Evolutionary conservation across 352 stramenopile genomes (phyloP).

Genomic region (Pythium oligandrum): DNA sequence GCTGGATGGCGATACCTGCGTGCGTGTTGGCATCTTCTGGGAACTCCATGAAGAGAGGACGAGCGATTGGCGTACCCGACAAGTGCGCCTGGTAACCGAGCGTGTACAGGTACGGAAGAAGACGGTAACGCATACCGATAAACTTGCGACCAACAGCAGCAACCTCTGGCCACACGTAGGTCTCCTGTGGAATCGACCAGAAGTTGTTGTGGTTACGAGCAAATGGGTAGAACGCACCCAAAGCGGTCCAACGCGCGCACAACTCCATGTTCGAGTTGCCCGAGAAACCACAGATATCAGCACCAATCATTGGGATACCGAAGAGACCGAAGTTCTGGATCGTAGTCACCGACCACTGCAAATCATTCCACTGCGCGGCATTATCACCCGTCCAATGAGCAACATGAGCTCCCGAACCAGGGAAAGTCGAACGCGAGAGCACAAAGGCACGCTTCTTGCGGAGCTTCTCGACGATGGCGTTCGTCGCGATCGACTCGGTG

Average conservation of each 20-base stretch:
- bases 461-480: constrained; percentile 41
- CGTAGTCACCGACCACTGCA: constrained; percentile 58
- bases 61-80: constrained; percentile 39
- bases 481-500: constrained; percentile 67
- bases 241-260: constrained; percentile 71
- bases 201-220: constrained; percentile 79
- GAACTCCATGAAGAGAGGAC: constrained; percentile 65
- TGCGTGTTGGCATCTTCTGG: constrained; percentile 26
- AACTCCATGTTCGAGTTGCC: constrained; percentile 57
- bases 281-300: constrained; percentile 74
- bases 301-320: constrained; percentile 76
- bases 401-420: constrained; percentile 45
- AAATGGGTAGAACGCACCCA: constrained; percentile 79
- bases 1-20: constrained; percentile 14
- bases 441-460: constrained; percentile 60
- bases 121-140: constrained; percentile 64
- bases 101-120: constrained; percentile 80
- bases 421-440: constrained; percentile 68
- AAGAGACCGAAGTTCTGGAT: constrained; percentile 76
- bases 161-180: constrained; percentile 58
- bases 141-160: constrained; percentile 43
- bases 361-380: constrained; percentile 68
- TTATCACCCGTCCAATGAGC: constrained; percentile 84
- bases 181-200: constrained; percentile 46
- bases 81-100: constrained; percentile 53